A percentile compares a stretch with the other conserved stretches of the same genome.
phyloP scores from a whole-genome alignment of 1,284 basidiomycete genomes.

The Ganoderma lucidum region DNA sequence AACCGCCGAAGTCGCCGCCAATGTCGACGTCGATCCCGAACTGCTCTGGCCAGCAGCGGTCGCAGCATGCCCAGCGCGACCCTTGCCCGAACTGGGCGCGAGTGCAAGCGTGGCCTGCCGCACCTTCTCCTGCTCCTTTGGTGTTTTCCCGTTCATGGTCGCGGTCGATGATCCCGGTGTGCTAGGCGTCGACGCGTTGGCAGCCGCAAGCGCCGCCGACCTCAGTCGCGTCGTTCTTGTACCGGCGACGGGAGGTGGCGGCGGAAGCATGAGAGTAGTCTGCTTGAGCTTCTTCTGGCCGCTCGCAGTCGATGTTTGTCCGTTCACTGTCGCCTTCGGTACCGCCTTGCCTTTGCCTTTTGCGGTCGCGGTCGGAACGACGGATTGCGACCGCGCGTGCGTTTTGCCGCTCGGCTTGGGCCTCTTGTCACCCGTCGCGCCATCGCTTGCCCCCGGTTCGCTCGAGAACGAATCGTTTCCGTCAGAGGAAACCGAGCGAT shows the following conservation, averaged over 20 bases:
- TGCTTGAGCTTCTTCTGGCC: conserved; percentile 24
- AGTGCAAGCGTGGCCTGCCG: conserved; percentile 20
- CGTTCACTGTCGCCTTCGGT: not conserved
- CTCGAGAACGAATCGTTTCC: conserved; percentile 30
- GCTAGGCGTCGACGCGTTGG: not conserved
- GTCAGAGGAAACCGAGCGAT: conserved; percentile 41
- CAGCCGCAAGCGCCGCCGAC: conserved; percentile 2
- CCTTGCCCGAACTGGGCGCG: conserved; percentile 13
- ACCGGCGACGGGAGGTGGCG: conserved; percentile 21
- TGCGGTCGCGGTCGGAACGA: not conserved
- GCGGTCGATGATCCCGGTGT: not conserved
- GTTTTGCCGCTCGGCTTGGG: conserved; percentile 14
- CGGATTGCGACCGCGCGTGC: not conserved
- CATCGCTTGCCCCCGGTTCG: conserved; percentile 11
- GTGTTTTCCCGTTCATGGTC: not conserved
- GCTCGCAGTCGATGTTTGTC: conserved; percentile 2
- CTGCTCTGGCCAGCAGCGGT: not conserved
- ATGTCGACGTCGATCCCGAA: not conserved
- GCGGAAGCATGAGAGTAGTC: conserved; percentile 38
- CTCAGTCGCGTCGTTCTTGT: conserved; percentile 23
- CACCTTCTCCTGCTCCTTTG: not conserved
- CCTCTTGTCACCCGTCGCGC: not conserved
- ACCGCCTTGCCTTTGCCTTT: conserved; percentile 8
- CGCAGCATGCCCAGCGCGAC: conserved; percentile 14
- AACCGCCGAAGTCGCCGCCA: not conserved